These are phyloP conservation scores for Yamadazyma scolyti DNA, from an alignment of 805 yeast species.

Conservation along the genomic window DNA sequence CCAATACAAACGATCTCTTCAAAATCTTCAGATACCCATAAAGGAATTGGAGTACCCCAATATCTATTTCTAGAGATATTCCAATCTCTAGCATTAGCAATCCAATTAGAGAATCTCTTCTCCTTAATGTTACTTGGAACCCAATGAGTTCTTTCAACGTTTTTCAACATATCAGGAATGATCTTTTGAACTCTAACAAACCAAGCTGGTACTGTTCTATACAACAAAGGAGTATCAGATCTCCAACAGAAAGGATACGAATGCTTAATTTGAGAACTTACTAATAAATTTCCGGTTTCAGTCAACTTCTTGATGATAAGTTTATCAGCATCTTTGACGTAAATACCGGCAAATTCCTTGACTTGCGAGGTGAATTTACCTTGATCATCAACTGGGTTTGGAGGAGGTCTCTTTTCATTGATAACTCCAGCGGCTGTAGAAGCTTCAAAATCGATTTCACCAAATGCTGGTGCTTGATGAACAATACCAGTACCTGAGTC, in stretches of 20 bases:
- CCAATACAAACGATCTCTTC: slow-evolving; percentile 93
- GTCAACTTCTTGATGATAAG: slow-evolving; percentile 82
- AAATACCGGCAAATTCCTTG: slow-evolving; percentile 69
- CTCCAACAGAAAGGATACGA: slow-evolving; percentile 99
- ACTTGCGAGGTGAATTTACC: slow-evolving; percentile 83
- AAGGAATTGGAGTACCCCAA: slow-evolving; percentile 99
- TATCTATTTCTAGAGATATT: slow-evolving; percentile 96
- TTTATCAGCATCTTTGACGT: slow-evolving; percentile 95
- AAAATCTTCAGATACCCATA: slow-evolving; percentile 94
- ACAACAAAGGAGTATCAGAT: slow-evolving; percentile 95
- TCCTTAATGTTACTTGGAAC: slow-evolving; percentile 89
- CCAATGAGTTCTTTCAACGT: slow-evolving; percentile 88
- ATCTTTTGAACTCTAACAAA: slow-evolving; percentile 86
- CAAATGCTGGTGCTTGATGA: slow-evolving; percentile 97
- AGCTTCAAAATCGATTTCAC: slow-evolving; percentile 95
- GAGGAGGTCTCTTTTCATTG: slow-evolving; percentile 64
- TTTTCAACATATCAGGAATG: slow-evolving; percentile 83
- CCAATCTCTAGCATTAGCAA: slow-evolving; percentile 99
- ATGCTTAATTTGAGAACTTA: slow-evolving; percentile 83
- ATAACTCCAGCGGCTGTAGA: slow-evolving; percentile 76
- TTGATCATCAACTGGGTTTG: slow-evolving; percentile 91
- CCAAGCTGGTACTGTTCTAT: slow-evolving; percentile 98
- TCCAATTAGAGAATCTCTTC: slow-evolving; percentile 96
- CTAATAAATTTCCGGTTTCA: slow-evolving; percentile 68
- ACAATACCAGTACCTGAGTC: slow-evolving; percentile 99